Base-by-base conservation (phyloP, 208 protist genomes). In the Herpetomonas tarakana region DNA sequence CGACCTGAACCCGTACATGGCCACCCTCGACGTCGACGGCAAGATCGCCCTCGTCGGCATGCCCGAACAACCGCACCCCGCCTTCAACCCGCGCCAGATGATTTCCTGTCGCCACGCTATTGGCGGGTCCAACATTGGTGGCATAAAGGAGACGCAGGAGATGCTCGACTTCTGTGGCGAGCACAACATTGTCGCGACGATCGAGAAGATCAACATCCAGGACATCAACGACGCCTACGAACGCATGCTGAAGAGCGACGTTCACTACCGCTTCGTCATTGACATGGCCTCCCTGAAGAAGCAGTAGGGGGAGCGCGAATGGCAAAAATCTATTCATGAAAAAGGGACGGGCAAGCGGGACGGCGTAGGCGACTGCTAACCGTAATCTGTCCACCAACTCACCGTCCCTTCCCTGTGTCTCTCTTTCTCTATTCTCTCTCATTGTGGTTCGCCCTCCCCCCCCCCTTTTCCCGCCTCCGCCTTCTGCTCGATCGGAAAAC, bases 121-220 rank as follows among this genome's bases (percentile, higher is more conserved):
- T n/a, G 56, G 29, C n/a, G 77, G 62, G 41, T 88, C 80, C 27
- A 25, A 64, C 30, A 83, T 92, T 52, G 74, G 71, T 28, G 74
- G 75, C 22, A 74, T 86, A 25, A 51, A 46, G 11, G 73, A 71
- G 30, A 87, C 74, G 12, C 76, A 87, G 45, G 78, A 87, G 52
- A 81, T 92, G 62, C 65, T 92, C 9, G 74, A 83, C 58, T 76
- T 92, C 55, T 85, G 75, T 53, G 71, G 44, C 38, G 63, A 81
- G 56, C 65, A 88, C 63, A 58, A 56, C 46, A 85, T 88, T 54
- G 55, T 63, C 0, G 52, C 77, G 16, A 61, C 74, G 3, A 66
- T 80, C 19, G 66, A 83, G 67, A 58, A 68, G 41, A 75, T 81
- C 52, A 62, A 68, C 27, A 78, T 78, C 27, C 54, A 76, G 26